Base-by-base conservation (phyloP, 1,284 basidiomycete genomes). In the Malassezia psittaci region DNA sequence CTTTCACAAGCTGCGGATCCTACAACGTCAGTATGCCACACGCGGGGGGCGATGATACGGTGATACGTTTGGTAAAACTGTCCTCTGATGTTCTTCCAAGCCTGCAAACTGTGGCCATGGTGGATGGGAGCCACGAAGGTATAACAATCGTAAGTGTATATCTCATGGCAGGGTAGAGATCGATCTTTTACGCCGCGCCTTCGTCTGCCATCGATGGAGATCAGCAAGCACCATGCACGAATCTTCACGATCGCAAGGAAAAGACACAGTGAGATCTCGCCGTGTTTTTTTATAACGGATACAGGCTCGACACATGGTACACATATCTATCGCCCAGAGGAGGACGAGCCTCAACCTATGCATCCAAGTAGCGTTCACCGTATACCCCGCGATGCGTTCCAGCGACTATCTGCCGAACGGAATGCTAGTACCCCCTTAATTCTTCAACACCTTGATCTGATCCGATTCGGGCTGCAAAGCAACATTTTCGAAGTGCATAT, bases 161-260 rank as follows among this genome's bases (percentile, higher is more conserved):
- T 13, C 16, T 18, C 5, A 36, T 21, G 2, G 11, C 15, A 55
- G 52, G 62, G 62, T 12, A 60, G 62, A 6, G 63, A 65, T 39
- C 51, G 55, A 13, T 39, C 53, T 15, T 65, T 47, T 39, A 59
- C 61, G 8, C 46, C 59, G n/a, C 51, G 63, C 7, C 46, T 65
- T 18, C 57, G 63, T 3, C 48, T 62, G 38, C 58, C 63, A 6
- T 51, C 52, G 3, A 65, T 65, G 63, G 58, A 60, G 16, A 50
- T 65, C 0, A 57, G 53, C 51, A 65, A 65, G 52, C 63, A 65
- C 35, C 63, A 65, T 21, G 58, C 60, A n/a, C 54, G 46, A 47
- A 45, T 65, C 5, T 65, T 61, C 35, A 37, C 29, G 21, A 43
- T 33, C 19, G n/a, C 18, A 15, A 35, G 54, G 3, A 32, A 24